Evolutionary conservation across 768 basidiomycete species (phyloP).

Genomic region (Xanthoconium purpureum): DNA sequence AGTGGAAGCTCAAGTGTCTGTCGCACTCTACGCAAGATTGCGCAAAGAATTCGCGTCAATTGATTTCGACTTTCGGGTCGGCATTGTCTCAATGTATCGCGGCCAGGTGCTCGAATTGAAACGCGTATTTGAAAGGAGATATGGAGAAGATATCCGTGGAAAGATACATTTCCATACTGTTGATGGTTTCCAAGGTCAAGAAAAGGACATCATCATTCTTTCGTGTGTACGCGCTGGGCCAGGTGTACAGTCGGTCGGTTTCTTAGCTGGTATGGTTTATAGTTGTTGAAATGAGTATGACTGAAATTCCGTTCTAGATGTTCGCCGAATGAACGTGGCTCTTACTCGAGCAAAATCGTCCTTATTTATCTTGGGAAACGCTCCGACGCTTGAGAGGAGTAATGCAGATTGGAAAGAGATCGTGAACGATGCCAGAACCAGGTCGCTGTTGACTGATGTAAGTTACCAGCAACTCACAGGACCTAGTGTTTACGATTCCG

Average conservation of each 20-base stretch:
- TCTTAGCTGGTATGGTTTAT: slow-evolving; percentile 64
- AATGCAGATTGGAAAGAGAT: slow-evolving; percentile 78
- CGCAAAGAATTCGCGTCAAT: slow-evolving; percentile 56
- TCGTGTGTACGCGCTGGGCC: slow-evolving; percentile 95
- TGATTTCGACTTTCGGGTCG: slow-evolving; percentile 55
- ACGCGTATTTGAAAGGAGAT: slow-evolving; percentile 62
- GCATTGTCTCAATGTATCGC: slow-evolving; percentile 91
- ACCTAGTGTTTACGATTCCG: neutral
- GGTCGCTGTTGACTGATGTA: slow-evolving; percentile 65
- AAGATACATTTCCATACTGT: slow-evolving; percentile 95
- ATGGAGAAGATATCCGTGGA: slow-evolving; percentile 65
- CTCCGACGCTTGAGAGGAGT: slow-evolving; percentile 83
- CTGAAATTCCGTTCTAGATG: slow-evolving; percentile 41
- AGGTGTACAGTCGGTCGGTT: slow-evolving; percentile 79
- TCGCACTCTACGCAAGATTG: slow-evolving; percentile 73
- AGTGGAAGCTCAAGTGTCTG: slow-evolving; percentile 70
- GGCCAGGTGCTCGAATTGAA: slow-evolving; percentile 81
- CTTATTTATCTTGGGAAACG: slow-evolving; percentile 89
- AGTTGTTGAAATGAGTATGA: neutral
- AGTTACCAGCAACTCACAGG: neutral
- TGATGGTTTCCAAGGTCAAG: slow-evolving; percentile 98
- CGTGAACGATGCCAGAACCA: slow-evolving; percentile 67
- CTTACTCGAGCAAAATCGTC: slow-evolving; percentile 95
- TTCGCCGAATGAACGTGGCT: slow-evolving; percentile 97
- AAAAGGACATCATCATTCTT: slow-evolving; percentile 96